Percentiles rank a stretch among this genome's conserved stretches.
phyloP scores from a whole-genome alignment of 805 yeast species.

The Ogataea salicorniae region DNA sequence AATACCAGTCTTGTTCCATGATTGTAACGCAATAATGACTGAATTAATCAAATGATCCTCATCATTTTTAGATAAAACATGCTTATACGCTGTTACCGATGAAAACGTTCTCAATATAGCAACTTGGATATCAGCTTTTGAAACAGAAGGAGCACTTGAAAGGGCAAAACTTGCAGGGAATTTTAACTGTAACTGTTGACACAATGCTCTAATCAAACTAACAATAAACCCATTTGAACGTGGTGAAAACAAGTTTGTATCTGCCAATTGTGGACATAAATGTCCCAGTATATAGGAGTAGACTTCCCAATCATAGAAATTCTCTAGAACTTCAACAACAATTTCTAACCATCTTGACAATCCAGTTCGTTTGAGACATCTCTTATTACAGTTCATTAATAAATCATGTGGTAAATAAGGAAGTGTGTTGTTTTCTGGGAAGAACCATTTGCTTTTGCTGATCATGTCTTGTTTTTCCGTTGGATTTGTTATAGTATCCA shows the following conservation, averaged over 20 bases:
- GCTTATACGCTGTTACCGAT: slow-evolving; percentile 56
- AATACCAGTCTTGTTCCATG: slow-evolving; percentile 75
- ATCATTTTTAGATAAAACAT: slow-evolving; percentile 46
- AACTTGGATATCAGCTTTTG: slow-evolving; percentile 61
- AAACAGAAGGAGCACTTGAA: slow-evolving; percentile 34
- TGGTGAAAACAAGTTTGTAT: slow-evolving; percentile 43
- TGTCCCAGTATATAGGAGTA: slow-evolving; percentile 65
- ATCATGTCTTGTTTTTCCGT: slow-evolving; percentile 15
- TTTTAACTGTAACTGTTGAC: slow-evolving; percentile 53
- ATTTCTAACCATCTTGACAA: slow-evolving; percentile 48
- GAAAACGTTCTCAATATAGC: slow-evolving; percentile 60
- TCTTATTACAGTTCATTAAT: slow-evolving; percentile 36
- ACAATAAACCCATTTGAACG: slow-evolving; percentile 39
- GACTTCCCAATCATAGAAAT: slow-evolving; percentile 62
- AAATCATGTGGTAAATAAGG: slow-evolving; percentile 42
- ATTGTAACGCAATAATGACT: slow-evolving; percentile 53
- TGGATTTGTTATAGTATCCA: slow-evolving; percentile 23
- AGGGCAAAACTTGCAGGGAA: slow-evolving; percentile 38
- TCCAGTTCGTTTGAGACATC: slow-evolving; percentile 27
- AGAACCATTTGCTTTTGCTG: slow-evolving; percentile 43
- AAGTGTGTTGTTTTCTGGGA: slow-evolving; percentile 45
- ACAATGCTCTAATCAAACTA: slow-evolving; percentile 36
- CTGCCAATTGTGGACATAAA: slow-evolving; percentile 65
- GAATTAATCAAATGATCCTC: slow-evolving; percentile 62
- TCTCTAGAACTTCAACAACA: slow-evolving; percentile 44